Conservation (phyloP, 805 yeast species). For the Kodamaea leandrae region DNA sequence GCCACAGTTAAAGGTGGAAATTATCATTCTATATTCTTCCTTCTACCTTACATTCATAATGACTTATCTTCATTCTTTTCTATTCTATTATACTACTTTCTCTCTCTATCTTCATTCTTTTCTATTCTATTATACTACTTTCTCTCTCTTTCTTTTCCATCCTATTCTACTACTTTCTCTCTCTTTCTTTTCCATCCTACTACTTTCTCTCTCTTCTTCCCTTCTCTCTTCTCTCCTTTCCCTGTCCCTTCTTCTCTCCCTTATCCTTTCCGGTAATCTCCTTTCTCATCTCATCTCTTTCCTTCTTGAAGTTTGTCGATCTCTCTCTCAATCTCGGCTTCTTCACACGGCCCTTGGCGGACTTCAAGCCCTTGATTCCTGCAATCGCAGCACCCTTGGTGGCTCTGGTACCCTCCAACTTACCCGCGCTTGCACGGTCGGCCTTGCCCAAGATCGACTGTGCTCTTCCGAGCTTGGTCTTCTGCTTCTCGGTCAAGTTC, state of each 20-base stretch:
- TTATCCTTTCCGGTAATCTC: conserved; percentile 14
- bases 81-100: background rate
- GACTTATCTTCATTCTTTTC: too few relatives aligned
- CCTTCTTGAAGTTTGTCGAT: conserved; percentile 49
- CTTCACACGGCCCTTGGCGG: conserved; percentile 40
- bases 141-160: background rate
- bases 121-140: background rate
- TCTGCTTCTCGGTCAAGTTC: conserved; percentile 60
- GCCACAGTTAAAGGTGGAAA: too few relatives aligned
- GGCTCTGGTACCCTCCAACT: conserved; percentile 78
- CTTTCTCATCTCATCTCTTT: conserved; percentile 24
- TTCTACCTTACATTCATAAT: too few relatives aligned
- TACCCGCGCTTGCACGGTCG: conserved; percentile 69
- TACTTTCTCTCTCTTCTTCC: background rate
- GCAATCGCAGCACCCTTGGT: conserved; percentile 58
- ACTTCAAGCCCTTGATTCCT: conserved; percentile 57
- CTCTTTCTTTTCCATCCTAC: background rate
- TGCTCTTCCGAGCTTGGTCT: conserved; percentile 79
- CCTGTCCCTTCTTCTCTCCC: background rate
- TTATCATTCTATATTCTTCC: too few relatives aligned
- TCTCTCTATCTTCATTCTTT: background rate
- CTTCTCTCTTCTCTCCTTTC: background rate
- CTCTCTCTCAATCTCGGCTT: conserved; percentile 61
- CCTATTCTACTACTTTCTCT: background rate
- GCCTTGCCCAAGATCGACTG: conserved; percentile 71